Percentiles rank a stretch among this genome's conserved stretches.
Evolutionary conservation across 2,329 filamentous ascomycete genomes (phyloP).

Genomic region (Colletotrichum truncatum): DNA sequence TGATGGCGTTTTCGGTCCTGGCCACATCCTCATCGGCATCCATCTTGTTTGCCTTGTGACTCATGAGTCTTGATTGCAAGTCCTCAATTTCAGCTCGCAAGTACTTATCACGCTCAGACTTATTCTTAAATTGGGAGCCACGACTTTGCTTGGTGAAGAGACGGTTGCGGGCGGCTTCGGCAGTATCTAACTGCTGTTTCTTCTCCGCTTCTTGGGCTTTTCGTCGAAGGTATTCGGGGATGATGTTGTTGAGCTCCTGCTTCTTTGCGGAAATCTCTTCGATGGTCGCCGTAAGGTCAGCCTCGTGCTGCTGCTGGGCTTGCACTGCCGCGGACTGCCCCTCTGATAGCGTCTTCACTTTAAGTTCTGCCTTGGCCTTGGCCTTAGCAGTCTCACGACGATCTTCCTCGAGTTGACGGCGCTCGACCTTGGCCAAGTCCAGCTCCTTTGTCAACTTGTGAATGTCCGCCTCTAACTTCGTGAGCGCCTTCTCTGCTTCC

Average conservation of each 20-base stretch:
- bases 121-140: slow-evolving; percentile 86
- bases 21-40: slow-evolving; percentile 86
- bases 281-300: slow-evolving; percentile 77
- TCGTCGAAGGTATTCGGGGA: slow-evolving; percentile 79
- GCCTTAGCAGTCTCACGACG: slow-evolving; percentile 82
- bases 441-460: slow-evolving; percentile 83
- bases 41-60: slow-evolving; percentile 84
- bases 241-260: slow-evolving; percentile 75
- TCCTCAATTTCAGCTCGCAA: slow-evolving; percentile 84
- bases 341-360: slow-evolving; percentile 83
- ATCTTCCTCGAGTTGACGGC: slow-evolving; percentile 88
- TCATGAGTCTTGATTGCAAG: slow-evolving; percentile 77
- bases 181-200: slow-evolving; percentile 77
- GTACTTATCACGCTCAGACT: slow-evolving; percentile 87
- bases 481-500: slow-evolving; percentile 81
- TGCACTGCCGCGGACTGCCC: slow-evolving; percentile 83
- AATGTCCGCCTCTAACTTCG: slow-evolving; percentile 80
- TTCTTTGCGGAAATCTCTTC: slow-evolving; percentile 80
- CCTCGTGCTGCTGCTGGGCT: slow-evolving; percentile 74
- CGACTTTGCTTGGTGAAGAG: slow-evolving; percentile 93
- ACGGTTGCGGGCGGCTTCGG: slow-evolving; percentile 78
- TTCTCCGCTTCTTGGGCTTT: slow-evolving; percentile 78
- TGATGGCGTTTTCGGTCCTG: slow-evolving; percentile 76
- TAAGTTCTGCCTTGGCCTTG: slow-evolving; percentile 86
- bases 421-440: slow-evolving; percentile 85